Percentiles rank a stretch among this genome's conserved stretches.
Conservation (phyloP, 495 filamentous ascomycete genomes). For the Baudoinia panamericana region DNA sequence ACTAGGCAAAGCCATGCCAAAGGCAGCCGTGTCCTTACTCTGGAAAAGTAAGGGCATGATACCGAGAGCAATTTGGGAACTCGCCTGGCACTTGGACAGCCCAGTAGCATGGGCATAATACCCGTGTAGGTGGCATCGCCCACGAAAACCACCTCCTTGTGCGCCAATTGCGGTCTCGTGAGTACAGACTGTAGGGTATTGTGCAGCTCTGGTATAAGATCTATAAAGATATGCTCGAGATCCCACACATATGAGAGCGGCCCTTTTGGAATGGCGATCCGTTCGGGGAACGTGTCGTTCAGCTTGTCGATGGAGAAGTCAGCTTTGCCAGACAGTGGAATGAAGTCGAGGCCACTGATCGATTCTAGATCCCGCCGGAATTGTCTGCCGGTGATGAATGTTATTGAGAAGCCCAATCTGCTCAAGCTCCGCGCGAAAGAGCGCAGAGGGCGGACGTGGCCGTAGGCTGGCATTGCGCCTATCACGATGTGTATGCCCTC, state of each 20-base stretch:
- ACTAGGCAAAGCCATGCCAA: no score
- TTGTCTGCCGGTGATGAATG: background rate
- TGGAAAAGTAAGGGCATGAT: no score
- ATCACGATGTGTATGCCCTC: background rate
- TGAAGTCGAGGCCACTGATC: constrained; percentile 1
- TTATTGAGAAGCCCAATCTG: constrained; percentile 1
- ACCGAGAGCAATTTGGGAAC: no score
- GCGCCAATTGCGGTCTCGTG: no score
- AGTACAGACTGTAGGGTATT: background rate
- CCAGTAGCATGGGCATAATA: no score
- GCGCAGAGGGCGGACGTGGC: background rate
- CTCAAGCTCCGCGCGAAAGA: background rate
- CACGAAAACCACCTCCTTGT: no score
- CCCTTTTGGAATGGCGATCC: background rate
- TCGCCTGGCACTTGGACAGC: no score
- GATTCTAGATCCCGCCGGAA: background rate
- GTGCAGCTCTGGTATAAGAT: background rate
- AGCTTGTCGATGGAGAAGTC: background rate
- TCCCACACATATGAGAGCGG: background rate
- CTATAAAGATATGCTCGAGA: background rate
- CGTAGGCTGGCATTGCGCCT: background rate
- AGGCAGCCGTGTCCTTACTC: no score
- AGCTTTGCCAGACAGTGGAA: background rate
- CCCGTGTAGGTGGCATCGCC: no score
- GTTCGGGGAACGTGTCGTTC: background rate